phyloP scores from a whole-genome alignment of 139 green algal genomes.

The Spirogloea muscicola region DNA sequence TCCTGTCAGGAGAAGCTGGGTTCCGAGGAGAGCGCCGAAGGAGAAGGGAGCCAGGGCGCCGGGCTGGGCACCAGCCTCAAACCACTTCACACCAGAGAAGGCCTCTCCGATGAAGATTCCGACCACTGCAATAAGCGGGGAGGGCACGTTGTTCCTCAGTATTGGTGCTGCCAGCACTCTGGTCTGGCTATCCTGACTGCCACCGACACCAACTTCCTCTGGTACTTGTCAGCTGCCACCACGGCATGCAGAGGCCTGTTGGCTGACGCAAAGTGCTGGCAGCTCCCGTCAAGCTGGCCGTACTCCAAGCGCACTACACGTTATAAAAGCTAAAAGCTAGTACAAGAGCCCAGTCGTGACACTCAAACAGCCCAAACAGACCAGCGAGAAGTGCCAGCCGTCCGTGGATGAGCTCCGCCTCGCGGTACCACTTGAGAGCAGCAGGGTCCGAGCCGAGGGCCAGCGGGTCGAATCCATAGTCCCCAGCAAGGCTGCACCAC shows the following conservation, averaged over 20 bases:
- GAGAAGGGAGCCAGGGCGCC: constrained; percentile 37
- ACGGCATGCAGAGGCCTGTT: too few species aligned
- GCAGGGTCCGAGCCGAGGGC: constrained; percentile 36
- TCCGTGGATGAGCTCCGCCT: constrained; percentile 48
- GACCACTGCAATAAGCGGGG: neutral
- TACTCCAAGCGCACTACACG: too few species aligned
- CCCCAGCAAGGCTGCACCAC: constrained; percentile 35
- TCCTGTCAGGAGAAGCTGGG: constrained; percentile 73
- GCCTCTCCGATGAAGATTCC: constrained; percentile 38
- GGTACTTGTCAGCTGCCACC: too few species aligned
- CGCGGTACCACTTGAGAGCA: constrained; percentile 40
- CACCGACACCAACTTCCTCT: too few species aligned
- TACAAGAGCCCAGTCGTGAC: too few species aligned
- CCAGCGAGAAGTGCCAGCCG: constrained; percentile 34
- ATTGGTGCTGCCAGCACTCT: too few species aligned
- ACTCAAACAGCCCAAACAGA: neutral
- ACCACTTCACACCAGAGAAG: constrained; percentile 38
- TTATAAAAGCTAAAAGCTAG: too few species aligned
- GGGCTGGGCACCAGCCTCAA: constrained; percentile 32
- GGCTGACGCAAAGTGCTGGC: too few species aligned
- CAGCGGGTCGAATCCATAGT: constrained; percentile 39
- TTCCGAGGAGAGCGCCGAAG: constrained; percentile 46
- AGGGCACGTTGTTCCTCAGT: too few species aligned
- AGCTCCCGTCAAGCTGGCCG: too few species aligned
- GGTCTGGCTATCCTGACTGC: too few species aligned